phyloP scores from a whole-genome alignment of 2,329 filamentous ascomycete genomes.

The Sporothrix mexicana region DNA sequence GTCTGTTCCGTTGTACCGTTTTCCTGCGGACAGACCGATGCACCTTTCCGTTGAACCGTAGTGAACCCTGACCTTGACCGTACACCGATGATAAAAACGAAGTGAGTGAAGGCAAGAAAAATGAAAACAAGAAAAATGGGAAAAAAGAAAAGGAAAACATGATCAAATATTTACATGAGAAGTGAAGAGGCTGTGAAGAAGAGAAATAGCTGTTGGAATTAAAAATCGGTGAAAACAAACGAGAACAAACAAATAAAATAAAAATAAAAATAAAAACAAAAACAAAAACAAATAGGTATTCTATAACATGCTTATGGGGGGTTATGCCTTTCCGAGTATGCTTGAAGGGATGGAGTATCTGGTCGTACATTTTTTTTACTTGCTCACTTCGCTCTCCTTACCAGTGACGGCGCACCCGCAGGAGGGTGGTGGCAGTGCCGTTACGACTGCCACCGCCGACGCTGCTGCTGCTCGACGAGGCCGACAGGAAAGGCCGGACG shows the following conservation, averaged over 20 bases:
- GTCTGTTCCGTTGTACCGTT: background rate
- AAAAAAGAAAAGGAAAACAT: background rate
- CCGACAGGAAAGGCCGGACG: constrained; percentile 11
- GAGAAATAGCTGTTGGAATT: background rate
- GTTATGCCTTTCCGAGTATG: background rate
- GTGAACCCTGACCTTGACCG: background rate
- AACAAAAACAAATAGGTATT: constrained; percentile 8
- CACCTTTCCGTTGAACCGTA: constrained; percentile 10
- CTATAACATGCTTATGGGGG: background rate
- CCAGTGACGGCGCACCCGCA: background rate
- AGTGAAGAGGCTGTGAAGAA: constrained; percentile 20
- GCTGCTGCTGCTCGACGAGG: background rate
- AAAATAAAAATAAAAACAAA: background rate
- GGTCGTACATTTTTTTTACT: background rate
- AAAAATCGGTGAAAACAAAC: background rate
- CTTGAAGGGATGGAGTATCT: background rate
- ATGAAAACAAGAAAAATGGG: background rate
- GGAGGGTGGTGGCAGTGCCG: constrained; percentile 11
- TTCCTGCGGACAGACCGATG: background rate
- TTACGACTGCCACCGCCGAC: background rate
- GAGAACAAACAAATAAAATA: background rate
- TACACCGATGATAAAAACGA: constrained; percentile 1
- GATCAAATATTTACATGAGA: constrained; percentile 17
- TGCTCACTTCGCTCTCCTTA: background rate
- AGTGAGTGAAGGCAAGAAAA: background rate